These are phyloP conservation scores for Chytriomyces confervae DNA, from an alignment of 192 early-diverging fungal species.

Conservation along the genomic window DNA sequence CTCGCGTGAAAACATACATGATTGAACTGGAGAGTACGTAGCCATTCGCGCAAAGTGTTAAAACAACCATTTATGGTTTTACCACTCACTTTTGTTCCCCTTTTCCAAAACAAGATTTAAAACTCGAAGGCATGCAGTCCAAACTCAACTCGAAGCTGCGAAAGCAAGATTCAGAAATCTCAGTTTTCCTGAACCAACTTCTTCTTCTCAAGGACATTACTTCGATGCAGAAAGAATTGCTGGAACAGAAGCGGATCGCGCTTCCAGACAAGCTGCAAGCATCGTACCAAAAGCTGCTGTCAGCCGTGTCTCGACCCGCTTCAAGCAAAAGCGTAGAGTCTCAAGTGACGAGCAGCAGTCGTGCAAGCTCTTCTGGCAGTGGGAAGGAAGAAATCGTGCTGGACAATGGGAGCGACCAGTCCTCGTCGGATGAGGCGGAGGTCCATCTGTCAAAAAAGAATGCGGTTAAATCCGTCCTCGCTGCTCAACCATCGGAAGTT, in stretches of 20 bases:
- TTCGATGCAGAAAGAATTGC: slow-evolving; percentile 25
- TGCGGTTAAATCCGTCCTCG: too few species aligned
- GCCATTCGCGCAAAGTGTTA: neutral
- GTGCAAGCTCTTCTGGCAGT: neutral
- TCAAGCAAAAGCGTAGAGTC: neutral
- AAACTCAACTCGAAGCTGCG: slow-evolving; percentile 11
- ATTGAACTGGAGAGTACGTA: slow-evolving; percentile 48
- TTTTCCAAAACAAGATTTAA: slow-evolving; percentile 6
- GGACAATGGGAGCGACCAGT: neutral
- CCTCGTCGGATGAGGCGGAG: neutral
- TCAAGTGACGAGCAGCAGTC: neutral
- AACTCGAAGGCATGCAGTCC: slow-evolving; percentile 22
- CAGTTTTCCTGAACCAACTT: slow-evolving; percentile 4
- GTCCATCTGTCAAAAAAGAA: neutral
- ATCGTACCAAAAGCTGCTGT: slow-evolving; percentile 2
- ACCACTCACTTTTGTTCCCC: neutral
- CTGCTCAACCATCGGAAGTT: too few species aligned
- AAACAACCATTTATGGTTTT: neutral
- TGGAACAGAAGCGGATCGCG: slow-evolving; percentile 15
- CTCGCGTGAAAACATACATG: slow-evolving; percentile 41
- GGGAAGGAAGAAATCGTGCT: neutral
- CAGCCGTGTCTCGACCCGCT: neutral
- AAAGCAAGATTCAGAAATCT: slow-evolving; percentile 6
- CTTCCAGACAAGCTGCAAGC: slow-evolving; percentile 22
- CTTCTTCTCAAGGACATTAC: slow-evolving; percentile 24